phyloP scores from a whole-genome alignment of 176 grass and related monocot species.

The Lolium perenne region DNA sequence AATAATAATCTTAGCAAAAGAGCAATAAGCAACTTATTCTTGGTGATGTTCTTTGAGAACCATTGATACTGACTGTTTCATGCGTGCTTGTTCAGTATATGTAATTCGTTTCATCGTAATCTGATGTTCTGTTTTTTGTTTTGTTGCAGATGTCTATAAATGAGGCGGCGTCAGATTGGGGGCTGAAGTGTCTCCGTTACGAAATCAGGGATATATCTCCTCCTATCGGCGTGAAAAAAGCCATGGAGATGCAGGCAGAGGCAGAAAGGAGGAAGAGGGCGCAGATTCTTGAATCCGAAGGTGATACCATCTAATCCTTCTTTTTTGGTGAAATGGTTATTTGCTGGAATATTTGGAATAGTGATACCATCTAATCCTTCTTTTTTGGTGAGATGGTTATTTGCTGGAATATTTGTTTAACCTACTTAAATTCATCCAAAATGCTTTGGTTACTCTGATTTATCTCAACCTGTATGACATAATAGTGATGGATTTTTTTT shows the following conservation, averaged over 20 bases:
- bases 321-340: not conserved
- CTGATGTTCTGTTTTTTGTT: conserved; percentile 26
- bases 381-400: not conserved
- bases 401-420: conserved; percentile 17
- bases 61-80: not conserved
- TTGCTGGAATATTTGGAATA: not conserved
- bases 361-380: conserved; percentile 42
- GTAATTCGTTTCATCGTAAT: not conserved
- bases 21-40: conserved; percentile 8
- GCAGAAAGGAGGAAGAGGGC: conserved; percentile 96
- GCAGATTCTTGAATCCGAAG: conserved; percentile 97
- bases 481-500: not conserved
- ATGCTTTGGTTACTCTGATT: conserved; percentile 33
- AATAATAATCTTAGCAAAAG: not conserved
- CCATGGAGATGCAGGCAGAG: conserved; percentile 99
- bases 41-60: not conserved
- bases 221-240: conserved; percentile 75
- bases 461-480: not conserved
- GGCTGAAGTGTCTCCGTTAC: conserved; percentile 92
- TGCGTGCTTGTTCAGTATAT: not conserved
- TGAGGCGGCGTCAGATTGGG: conserved; percentile 86
- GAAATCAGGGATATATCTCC: conserved; percentile 98
- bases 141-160: conserved; percentile 80
- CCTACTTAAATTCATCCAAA: conserved; percentile 25
- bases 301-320: conserved; percentile 42